A percentile compares a stretch with the other conserved stretches of the same genome.
Conservation (phyloP, 257 asterid species). For the Lantana camara region DNA sequence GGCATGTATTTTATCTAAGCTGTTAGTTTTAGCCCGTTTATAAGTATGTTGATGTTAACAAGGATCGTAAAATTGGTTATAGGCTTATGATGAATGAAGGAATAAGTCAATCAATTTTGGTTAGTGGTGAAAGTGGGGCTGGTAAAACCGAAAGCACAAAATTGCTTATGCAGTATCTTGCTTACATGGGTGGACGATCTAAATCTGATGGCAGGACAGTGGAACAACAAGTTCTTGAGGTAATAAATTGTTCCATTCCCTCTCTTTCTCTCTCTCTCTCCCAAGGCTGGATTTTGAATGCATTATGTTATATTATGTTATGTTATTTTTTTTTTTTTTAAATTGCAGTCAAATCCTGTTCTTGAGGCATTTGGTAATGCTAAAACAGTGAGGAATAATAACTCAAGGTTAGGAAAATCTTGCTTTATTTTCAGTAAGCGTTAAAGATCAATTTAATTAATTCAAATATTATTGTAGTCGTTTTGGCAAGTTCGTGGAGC, state of each 20-base stretch:
- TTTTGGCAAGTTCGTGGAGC: constrained; percentile 80
- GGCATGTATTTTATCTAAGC: constrained; percentile 39
- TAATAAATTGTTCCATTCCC: constrained; percentile 26
- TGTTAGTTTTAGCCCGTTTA: constrained; percentile 34
- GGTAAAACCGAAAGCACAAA: constrained; percentile 89
- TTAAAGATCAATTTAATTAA: constrained; percentile 18
- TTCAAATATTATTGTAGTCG: constrained; percentile 48
- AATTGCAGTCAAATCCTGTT: constrained; percentile 80
- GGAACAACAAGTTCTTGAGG: constrained; percentile 83
- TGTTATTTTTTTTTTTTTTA: neutral
- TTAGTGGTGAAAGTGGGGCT: constrained; percentile 89
- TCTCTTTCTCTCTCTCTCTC: no score
- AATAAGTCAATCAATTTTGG: constrained; percentile 73
- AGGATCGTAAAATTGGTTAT: constrained; percentile 45
- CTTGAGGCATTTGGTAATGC: constrained; percentile 89
- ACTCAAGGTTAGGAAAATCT: constrained; percentile 56
- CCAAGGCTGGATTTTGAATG: no score
- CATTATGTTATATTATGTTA: neutral
- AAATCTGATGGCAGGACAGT: constrained; percentile 69
- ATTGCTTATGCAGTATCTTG: constrained; percentile 73
- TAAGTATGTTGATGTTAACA: constrained; percentile 47
- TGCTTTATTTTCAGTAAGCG: neutral
- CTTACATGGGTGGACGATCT: constrained; percentile 82
- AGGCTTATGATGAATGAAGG: constrained; percentile 81
- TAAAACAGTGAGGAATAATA: constrained; percentile 78